A percentile compares a stretch with the other conserved stretches of the same genome.
Evolutionary conservation across 2,329 filamentous ascomycete species (phyloP).

Genomic region (Escovopsis sp.): DNA sequence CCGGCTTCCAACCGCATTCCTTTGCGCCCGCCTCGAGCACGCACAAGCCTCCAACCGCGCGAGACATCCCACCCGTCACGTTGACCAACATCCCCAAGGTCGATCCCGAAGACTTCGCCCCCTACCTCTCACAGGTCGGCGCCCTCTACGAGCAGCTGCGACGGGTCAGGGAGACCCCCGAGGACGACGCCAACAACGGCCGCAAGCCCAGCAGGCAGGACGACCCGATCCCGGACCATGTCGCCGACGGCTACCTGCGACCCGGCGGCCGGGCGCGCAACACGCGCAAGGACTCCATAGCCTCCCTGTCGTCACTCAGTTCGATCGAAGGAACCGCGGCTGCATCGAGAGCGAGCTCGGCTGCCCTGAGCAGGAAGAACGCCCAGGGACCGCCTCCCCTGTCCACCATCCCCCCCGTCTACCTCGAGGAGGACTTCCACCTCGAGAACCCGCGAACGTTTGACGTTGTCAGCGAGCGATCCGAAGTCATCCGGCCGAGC

Average conservation of each 20-base stretch:
- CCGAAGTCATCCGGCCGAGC: constrained; percentile 73
- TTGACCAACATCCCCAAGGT: constrained; percentile 78
- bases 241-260: constrained; percentile 31
- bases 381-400: constrained; percentile 67
- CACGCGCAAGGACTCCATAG: constrained; percentile 21
- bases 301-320: constrained; percentile 34
- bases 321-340: constrained; percentile 32
- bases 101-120: constrained; percentile 63
- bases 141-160: constrained; percentile 80
- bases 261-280: constrained; percentile 21
- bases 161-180: constrained; percentile 63
- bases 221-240: constrained; percentile 21
- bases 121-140: constrained; percentile 76
- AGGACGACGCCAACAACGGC: constrained; percentile 36
- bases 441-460: constrained; percentile 93
- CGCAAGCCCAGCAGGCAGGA: constrained; percentile 28
- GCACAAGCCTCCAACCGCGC: constrained; percentile 69
- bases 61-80: constrained; percentile 86
- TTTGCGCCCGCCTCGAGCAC: constrained; percentile 52
- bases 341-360: constrained; percentile 30
- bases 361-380: constrained; percentile 39
- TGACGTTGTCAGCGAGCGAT: constrained; percentile 89
- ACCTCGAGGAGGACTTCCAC: constrained; percentile 90
- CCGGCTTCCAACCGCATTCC: constrained; percentile 69
- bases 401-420: constrained; percentile 82